These are phyloP conservation scores for Stevia rebaudiana DNA, from an alignment of 140 eudicot species.

Conservation along the genomic window DNA sequence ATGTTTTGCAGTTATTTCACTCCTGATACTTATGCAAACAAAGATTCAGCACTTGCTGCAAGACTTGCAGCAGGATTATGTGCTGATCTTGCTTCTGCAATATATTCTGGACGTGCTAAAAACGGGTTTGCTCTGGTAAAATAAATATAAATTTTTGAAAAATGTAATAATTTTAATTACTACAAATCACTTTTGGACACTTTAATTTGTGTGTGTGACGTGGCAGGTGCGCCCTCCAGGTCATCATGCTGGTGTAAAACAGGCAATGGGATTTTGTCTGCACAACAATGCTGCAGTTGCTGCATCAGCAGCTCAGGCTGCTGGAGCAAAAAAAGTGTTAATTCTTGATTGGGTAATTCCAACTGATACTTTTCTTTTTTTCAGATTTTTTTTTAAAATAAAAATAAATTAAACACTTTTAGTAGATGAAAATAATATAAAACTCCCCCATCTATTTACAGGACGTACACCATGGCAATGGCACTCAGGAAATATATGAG, in stretches of 20 bases:
- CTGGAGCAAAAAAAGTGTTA: conserved; percentile 89
- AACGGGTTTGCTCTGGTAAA: conserved; percentile 97
- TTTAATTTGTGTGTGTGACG: conserved; percentile 18
- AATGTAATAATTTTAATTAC: neutral
- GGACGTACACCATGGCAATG: conserved; percentile 99
- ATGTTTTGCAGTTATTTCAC: conserved; percentile 74
- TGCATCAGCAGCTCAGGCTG: conserved; percentile 76
- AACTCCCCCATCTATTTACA: conserved; percentile 25
- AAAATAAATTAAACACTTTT: neutral
- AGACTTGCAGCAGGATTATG: conserved; percentile 96
- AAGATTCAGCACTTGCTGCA: conserved; percentile 89
- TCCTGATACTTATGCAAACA: conserved; percentile 91
- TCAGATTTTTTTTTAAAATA: neutral
- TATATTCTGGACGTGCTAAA: conserved; percentile 59
- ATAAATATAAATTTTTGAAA: neutral
- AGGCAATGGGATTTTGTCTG: conserved; percentile 94
- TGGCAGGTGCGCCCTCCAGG: conserved; percentile 97
- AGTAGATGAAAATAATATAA: neutral
- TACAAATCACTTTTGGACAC: neutral
- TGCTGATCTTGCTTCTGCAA: conserved; percentile 80
- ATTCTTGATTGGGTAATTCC: conserved; percentile 89
- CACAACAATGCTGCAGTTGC: conserved; percentile 99
- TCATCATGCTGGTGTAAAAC: conserved; percentile 97
- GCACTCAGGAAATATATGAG: conserved; percentile 94
- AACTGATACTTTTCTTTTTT: neutral